Evolutionary conservation across 2,329 filamentous ascomycete species (phyloP), one percentile per base, ranked within the genome.

Genomic region (Didymella glomerata): DNA sequence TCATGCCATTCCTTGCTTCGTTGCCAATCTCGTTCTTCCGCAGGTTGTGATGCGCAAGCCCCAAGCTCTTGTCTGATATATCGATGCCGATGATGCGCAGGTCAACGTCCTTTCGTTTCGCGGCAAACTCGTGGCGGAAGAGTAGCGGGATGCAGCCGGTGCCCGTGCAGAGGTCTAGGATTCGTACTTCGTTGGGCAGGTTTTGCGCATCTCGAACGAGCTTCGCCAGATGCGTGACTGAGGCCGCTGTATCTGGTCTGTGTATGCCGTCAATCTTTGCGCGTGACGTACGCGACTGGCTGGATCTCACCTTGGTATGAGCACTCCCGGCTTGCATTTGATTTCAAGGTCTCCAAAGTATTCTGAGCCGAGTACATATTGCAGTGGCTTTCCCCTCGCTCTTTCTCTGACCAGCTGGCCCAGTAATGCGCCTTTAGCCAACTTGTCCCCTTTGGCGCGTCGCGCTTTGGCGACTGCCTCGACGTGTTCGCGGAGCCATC

Each of bases 81-180:
- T 98, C 94, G 18, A 96, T 76, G 4, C 91, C 94, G 0, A 83
- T 70, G n/a, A 91, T 79, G 4, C 79, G 75, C 8, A 91, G 66
- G 2, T 67, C 20, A 13, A 70, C 25, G 14, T 72, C 64, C 13
- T 54, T 48, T 27, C 61, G 64, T 10, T 76, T 68, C 3, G 73
- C 66, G 30, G 68, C 72, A 57, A 92, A 83, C 10, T 88, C 82
- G 34, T 88, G 81, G 62, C 90, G 86, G 7, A 97, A 82, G 3
- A 92, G 84, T 9, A 98, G 84, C 0, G 92, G 85, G 63, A 98
- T 96, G 78, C 94, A 97, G 4, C 95, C 95, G 5, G 91, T 92
- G 10, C 95, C 95, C 0, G 92, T 93, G 76, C 95, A 98, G 28
- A 97, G 82, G 76, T 99, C 95, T 9, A 97, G 76, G 40, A 98